phyloP scores from a whole-genome alignment of 805 yeast species.

The Yamadazyma takamatsuzukensis region DNA sequence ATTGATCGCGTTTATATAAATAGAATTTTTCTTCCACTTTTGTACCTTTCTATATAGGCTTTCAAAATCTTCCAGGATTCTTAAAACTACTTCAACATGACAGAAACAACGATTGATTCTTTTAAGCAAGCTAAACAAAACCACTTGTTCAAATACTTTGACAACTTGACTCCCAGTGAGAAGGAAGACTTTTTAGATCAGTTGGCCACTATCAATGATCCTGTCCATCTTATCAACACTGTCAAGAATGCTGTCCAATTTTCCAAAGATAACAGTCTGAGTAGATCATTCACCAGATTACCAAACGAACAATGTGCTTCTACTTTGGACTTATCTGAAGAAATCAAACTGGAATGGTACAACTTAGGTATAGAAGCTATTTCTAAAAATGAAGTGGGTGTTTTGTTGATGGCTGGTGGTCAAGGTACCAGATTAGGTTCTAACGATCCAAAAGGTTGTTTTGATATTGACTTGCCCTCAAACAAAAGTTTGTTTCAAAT shows the following conservation, averaged over 20 bases:
- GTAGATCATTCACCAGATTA: slow-evolving; percentile 41
- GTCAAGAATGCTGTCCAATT: slow-evolving; percentile 46
- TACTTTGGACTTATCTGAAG: slow-evolving; percentile 40
- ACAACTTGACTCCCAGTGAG: slow-evolving; percentile 31
- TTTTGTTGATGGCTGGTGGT: slow-evolving; percentile 95
- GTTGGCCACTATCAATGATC: slow-evolving; percentile 40
- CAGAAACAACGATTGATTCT: slow-evolving; percentile 19
- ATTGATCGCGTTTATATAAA: slow-evolving; percentile 8
- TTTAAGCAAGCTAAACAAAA: slow-evolving; percentile 48
- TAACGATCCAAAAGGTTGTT: slow-evolving; percentile 89
- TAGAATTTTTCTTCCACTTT: too few relatives aligned
- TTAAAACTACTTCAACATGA: slow-evolving; percentile 7
- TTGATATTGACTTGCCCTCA: slow-evolving; percentile 80
- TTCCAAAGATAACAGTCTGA: slow-evolving; percentile 19
- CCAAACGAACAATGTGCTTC: slow-evolving; percentile 48
- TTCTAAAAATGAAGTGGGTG: slow-evolving; percentile 72
- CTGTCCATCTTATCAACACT: slow-evolving; percentile 35
- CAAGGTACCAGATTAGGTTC: slow-evolving; percentile 97
- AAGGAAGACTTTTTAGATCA: slow-evolving; percentile 37
- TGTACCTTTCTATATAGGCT: too few relatives aligned
- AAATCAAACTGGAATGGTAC: slow-evolving; percentile 36
- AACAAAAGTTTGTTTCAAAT: slow-evolving; percentile 81
- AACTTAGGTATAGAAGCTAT: slow-evolving; percentile 66
- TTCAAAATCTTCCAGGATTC: background rate
- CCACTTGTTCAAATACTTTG: slow-evolving; percentile 51